These are phyloP conservation scores for Talaromyces sp. DNA, from an alignment of 2,329 filamentous ascomycete genomes.

Conservation along the genomic window DNA sequence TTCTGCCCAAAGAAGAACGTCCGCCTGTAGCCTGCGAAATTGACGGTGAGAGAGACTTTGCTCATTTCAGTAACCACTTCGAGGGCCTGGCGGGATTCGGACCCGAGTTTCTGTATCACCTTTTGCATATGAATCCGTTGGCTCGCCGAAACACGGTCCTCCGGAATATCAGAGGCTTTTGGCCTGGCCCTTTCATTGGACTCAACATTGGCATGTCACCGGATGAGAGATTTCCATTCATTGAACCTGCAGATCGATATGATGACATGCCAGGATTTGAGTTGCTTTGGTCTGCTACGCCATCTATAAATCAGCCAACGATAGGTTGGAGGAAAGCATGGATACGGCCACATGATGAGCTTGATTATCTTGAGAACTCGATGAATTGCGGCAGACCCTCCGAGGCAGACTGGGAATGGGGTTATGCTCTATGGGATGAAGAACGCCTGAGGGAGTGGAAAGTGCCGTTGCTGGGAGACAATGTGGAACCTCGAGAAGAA, in stretches of 20 bases:
- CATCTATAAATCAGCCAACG: constrained; percentile 2
- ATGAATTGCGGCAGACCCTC: background rate
- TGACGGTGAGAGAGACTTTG: background rate
- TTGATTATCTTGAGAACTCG: background rate
- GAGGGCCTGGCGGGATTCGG: background rate
- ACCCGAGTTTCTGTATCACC: constrained; percentile 3
- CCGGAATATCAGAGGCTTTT: background rate
- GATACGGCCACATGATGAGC: background rate
- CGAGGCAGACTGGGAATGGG: constrained; percentile 7
- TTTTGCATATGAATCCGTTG: constrained; percentile 2
- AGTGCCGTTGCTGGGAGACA: constrained; percentile 5
- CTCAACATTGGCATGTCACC: no score
- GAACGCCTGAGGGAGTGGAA: constrained; percentile 3
- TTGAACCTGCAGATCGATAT: background rate
- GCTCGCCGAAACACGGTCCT: background rate
- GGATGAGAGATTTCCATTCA: background rate
- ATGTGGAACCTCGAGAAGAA: no score
- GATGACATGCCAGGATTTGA: background rate
- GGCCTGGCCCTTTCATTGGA: background rate
- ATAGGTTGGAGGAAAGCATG: constrained; percentile 7
- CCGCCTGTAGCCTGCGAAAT: background rate
- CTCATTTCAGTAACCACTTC: background rate
- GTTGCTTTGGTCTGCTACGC: background rate
- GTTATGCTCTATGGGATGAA: constrained; percentile 10
- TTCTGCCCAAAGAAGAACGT: constrained; percentile 8